phyloP scores from a whole-genome alignment of 352 stramenopile species.

The Pythium folliculosum region DNA sequence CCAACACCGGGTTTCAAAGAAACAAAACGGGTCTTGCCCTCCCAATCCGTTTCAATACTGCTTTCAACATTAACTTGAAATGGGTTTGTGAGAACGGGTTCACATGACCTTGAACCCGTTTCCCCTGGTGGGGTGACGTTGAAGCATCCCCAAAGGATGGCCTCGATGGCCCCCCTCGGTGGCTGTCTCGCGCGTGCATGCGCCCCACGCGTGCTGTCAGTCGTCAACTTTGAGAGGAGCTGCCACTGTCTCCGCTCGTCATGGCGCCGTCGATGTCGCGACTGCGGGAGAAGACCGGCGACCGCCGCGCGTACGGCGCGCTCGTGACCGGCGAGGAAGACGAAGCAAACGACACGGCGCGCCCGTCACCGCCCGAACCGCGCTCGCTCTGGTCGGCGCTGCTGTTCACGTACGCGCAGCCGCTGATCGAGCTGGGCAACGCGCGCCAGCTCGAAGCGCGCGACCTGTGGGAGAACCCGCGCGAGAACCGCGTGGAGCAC shows the following conservation, averaged over 20 bases:
- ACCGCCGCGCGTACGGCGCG: slow-evolving; percentile 4
- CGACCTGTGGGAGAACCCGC: slow-evolving; percentile 48
- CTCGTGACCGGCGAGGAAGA: neutral
- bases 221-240: too few species aligned
- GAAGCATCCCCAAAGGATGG: too few species aligned
- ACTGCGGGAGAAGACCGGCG: neutral
- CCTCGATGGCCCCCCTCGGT: too few species aligned
- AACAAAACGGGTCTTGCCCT: too few species aligned
- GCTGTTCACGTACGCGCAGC: slow-evolving; percentile 48
- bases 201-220: too few species aligned
- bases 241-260: neutral
- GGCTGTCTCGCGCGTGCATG: too few species aligned
- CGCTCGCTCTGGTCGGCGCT: slow-evolving; percentile 31
- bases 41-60: too few species aligned
- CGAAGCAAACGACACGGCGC: neutral
- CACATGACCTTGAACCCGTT: too few species aligned
- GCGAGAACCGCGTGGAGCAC: slow-evolving; percentile 26
- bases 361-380: neutral
- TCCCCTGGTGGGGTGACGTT: too few species aligned
- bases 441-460: slow-evolving; percentile 38
- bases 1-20: too few species aligned
- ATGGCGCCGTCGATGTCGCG: neutral
- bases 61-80: too few species aligned
- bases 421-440: slow-evolving; percentile 46
- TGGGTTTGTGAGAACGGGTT: too few species aligned